Evolutionary conservation across 768 basidiomycete species (phyloP).

Genomic region (Russula brevipes): DNA sequence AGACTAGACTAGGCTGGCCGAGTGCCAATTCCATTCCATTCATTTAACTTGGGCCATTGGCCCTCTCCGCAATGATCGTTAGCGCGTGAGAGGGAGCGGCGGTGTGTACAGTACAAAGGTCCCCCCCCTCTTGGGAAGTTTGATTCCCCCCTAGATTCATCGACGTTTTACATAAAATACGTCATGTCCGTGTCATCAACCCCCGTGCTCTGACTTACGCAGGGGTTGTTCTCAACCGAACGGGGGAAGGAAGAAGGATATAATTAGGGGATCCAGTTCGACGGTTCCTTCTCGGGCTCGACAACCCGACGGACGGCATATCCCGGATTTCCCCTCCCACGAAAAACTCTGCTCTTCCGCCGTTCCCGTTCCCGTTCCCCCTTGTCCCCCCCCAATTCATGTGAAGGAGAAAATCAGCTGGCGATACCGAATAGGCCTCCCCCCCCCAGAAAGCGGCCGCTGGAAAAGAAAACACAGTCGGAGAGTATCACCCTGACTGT

Average conservation of each 20-base stretch:
- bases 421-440: too few species aligned
- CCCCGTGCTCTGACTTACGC: background rate
- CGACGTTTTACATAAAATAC: slow-evolving; percentile 12
- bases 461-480: too few species aligned
- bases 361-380: background rate
- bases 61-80: too few species aligned
- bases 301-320: slow-evolving; percentile 9
- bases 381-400: background rate
- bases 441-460: too few species aligned
- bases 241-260: background rate
- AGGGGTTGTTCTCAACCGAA: background rate
- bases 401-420: too few species aligned
- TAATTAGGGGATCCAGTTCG: background rate
- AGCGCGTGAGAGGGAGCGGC: too few species aligned
- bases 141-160: slow-evolving; percentile 1
- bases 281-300: slow-evolving; percentile 1
- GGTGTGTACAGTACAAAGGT: too few species aligned
- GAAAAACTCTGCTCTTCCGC: background rate
- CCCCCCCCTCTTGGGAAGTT: background rate
- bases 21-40: background rate
- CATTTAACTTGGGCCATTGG: too few species aligned
- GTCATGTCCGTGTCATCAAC: background rate
- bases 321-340: slow-evolving; percentile 12
- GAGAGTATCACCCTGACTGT: too few species aligned
- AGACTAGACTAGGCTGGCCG: background rate